Percentiles rank a stretch among this genome's conserved stretches.
Evolutionary conservation across 148 eudicot species (phyloP).

Genomic region (Salicornia ramosissima): DNA sequence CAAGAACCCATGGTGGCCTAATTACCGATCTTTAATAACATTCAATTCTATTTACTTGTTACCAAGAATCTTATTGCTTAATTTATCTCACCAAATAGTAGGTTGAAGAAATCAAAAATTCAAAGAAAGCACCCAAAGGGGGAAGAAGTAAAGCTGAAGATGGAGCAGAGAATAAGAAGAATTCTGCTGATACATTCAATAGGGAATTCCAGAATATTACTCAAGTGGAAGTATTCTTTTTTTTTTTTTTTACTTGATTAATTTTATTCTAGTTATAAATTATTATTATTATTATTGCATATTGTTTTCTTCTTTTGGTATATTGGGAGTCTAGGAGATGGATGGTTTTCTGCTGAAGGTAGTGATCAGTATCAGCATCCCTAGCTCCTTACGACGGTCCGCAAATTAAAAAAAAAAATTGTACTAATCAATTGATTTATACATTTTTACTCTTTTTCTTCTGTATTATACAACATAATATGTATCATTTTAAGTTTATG

Average conservation of each 20-base stretch:
- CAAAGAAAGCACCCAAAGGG: conserved; percentile 16
- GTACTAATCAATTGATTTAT: conserved; percentile 27
- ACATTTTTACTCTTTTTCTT: conserved; percentile 11
- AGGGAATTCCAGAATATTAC: conserved; percentile 23
- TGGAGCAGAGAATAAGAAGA: conserved; percentile 17
- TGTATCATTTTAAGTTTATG: not conserved
- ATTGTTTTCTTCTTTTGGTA: conserved; percentile 30
- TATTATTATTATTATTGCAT: no score
- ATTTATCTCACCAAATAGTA: conserved; percentile 1
- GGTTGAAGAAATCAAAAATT: conserved; percentile 12
- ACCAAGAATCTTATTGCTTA: conserved; percentile 10
- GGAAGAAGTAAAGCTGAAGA: conserved; percentile 18
- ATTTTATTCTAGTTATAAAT: conserved; percentile 8
- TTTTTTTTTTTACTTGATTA: conserved; percentile 12
- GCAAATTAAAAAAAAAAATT: not conserved
- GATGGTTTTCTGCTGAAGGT: conserved; percentile 24
- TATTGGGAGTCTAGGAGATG: conserved; percentile 34
- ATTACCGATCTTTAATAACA: conserved; percentile 17
- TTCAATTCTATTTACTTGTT: conserved; percentile 8
- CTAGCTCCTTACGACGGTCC: conserved; percentile 20
- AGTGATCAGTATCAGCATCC: conserved; percentile 31
- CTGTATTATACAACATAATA: not conserved
- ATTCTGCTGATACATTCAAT: conserved; percentile 23
- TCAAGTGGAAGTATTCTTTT: conserved; percentile 26
- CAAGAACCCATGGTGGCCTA: conserved; percentile 77